Conservation (phyloP, 2,329 filamentous ascomycete genomes). For the Ceratocystis cacaofunesta region DNA sequence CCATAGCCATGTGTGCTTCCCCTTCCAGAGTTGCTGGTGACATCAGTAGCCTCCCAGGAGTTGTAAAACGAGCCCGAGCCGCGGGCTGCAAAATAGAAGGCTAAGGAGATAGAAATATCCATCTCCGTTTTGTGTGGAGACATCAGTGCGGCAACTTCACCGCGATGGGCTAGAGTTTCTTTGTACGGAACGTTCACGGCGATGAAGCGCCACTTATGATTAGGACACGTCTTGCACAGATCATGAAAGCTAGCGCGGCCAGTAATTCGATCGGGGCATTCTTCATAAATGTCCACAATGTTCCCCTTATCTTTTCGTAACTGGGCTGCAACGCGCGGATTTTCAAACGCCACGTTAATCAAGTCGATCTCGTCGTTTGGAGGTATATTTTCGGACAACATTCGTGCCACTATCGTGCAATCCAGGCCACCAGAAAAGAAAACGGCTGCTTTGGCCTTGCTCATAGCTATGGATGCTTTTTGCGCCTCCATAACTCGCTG, state of each 20-base stretch:
- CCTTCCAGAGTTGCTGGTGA: not conserved
- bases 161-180: constrained; percentile 55
- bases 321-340: constrained; percentile 56
- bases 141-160: constrained; percentile 61
- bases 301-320: constrained; percentile 26
- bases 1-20: constrained; percentile 30
- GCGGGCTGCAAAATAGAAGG: constrained; percentile 86
- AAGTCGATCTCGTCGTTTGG: constrained; percentile 59
- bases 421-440: constrained; percentile 92
- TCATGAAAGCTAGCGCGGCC: constrained; percentile 70
- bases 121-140: constrained; percentile 94
- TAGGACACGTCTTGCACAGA: constrained; percentile 52
- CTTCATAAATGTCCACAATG: constrained; percentile 47
- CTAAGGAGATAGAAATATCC: constrained; percentile 87
- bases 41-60: constrained; percentile 11
- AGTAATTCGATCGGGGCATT: constrained; percentile 80
- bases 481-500: constrained; percentile 21
- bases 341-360: constrained; percentile 93
- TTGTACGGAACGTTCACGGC: constrained; percentile 66
- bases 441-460: constrained; percentile 48
- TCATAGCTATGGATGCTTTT: constrained; percentile 14
- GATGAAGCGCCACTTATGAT: constrained; percentile 68
- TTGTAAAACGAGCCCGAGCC: constrained; percentile 38
- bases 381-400: constrained; percentile 64
- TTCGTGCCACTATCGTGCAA: constrained; percentile 71